Evolutionary conservation across 176 grass and related monocot species (phyloP).

Genomic region (Rhynchospora pubera): DNA sequence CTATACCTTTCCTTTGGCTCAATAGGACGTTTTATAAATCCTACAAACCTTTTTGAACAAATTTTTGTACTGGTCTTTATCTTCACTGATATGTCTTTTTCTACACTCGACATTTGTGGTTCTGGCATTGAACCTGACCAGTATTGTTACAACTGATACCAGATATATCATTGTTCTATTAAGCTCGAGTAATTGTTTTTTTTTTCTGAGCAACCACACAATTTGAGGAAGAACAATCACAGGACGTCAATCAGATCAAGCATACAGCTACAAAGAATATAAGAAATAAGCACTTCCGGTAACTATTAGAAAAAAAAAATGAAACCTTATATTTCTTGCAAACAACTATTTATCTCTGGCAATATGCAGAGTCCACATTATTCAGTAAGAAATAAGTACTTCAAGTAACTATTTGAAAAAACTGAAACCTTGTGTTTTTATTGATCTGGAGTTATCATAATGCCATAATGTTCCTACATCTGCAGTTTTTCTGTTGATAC

Average conservation of each 20-base stretch:
- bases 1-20: background rate
- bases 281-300: background rate
- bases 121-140: background rate
- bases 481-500: too few species aligned
- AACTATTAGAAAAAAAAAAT: too few species aligned
- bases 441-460: too few species aligned
- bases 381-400: too few species aligned
- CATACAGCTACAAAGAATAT: background rate
- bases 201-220: background rate
- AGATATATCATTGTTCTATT: background rate
- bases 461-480: too few species aligned
- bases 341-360: too few species aligned
- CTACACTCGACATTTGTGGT: background rate
- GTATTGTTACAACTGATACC: background rate
- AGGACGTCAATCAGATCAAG: background rate
- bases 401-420: too few species aligned
- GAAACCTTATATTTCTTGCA: too few species aligned
- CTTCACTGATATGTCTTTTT: background rate
- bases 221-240: slow-evolving; percentile 14
- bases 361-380: too few species aligned
- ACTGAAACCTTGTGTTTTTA: too few species aligned
- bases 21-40: background rate
- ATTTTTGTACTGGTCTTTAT: background rate
- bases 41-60: background rate
- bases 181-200: background rate